Conservation (phyloP, 2,329 filamentous ascomycete genomes). For the Venturia pyrina region DNA sequence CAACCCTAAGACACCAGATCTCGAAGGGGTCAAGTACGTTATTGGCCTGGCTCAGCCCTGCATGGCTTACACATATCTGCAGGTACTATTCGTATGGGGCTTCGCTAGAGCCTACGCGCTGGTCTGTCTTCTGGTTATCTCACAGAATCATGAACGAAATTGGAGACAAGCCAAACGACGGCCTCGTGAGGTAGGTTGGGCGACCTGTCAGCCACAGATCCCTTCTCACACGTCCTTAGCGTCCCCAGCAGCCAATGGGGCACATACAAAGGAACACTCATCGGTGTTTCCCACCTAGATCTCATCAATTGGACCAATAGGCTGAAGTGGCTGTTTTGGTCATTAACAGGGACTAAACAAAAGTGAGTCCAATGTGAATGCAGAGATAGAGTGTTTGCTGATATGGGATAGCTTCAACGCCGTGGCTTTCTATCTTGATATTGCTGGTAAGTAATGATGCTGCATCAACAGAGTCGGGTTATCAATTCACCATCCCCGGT, state of each 20-base stretch:
- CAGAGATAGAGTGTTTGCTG: slow-evolving; percentile 14
- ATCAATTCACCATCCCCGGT: not conserved
- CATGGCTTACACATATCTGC: not conserved
- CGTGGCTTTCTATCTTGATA: slow-evolving; percentile 53
- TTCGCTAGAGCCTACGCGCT: slow-evolving; percentile 43
- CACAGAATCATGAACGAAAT: slow-evolving; percentile 43
- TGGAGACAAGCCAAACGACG: slow-evolving; percentile 52
- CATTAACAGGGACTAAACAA: slow-evolving; percentile 44
- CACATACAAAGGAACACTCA: slow-evolving; percentile 51
- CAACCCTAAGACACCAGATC: slow-evolving; percentile 48
- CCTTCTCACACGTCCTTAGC: slow-evolving; percentile 20
- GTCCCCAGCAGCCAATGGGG: slow-evolving; percentile 52
- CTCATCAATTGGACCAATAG: slow-evolving; percentile 59
- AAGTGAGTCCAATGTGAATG: slow-evolving; percentile 31
- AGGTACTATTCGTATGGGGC: slow-evolving; percentile 57
- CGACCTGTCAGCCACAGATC: not conserved
- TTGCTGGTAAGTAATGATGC: slow-evolving; percentile 41
- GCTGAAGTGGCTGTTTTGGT: slow-evolving; percentile 47
- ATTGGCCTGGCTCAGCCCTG: slow-evolving; percentile 14
- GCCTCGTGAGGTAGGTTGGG: slow-evolving; percentile 42
- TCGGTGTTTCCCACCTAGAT: slow-evolving; percentile 55
- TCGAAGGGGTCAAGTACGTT: slow-evolving; percentile 38
- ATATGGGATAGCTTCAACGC: slow-evolving; percentile 49
- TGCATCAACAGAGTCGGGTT: not conserved
- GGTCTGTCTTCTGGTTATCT: slow-evolving; percentile 47